Conservation (phyloP, 441 rosid species). For the Adansonia gregorii region DNA sequence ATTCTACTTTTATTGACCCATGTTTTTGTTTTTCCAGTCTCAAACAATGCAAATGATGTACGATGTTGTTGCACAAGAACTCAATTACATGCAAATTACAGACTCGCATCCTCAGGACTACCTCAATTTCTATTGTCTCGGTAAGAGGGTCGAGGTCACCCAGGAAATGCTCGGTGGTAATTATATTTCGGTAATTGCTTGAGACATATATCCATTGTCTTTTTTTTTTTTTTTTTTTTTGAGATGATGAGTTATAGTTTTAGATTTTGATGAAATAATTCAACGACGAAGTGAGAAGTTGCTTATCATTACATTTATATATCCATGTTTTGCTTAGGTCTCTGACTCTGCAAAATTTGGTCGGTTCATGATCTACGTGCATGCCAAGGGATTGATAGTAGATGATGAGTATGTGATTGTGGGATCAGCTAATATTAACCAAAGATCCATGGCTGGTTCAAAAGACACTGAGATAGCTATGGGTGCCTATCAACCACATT, state of each 20-base stretch:
- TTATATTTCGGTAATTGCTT: slow-evolving; percentile 50
- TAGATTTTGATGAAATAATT: not conserved
- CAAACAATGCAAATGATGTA: slow-evolving; percentile 97
- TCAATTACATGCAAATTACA: slow-evolving; percentile 49
- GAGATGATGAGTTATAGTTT: not conserved
- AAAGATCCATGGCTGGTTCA: slow-evolving; percentile 95
- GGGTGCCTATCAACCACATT: slow-evolving; percentile 93
- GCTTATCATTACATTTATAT: not conserved
- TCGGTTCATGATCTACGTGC: slow-evolving; percentile 93
- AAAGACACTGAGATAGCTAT: slow-evolving; percentile 93
- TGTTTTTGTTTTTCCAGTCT: slow-evolving; percentile 59
- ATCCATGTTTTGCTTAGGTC: slow-evolving; percentile 48
- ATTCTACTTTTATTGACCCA: slow-evolving; percentile 18
- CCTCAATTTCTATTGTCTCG: slow-evolving; percentile 92
- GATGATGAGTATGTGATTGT: slow-evolving; percentile 88
- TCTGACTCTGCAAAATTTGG: slow-evolving; percentile 53
- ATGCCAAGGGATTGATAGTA: slow-evolving; percentile 93
- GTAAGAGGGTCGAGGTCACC: slow-evolving; percentile 63
- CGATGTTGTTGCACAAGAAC: slow-evolving; percentile 52
- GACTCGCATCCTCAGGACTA: slow-evolving; percentile 78
- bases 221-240: slow-evolving; percentile 17
- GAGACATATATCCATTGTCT: not conserved
- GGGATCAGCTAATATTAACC: slow-evolving; percentile 97
- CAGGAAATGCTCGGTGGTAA: slow-evolving; percentile 37
- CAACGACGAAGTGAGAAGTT: slow-evolving; percentile 22